Conservation (phyloP, 176 grass and related monocot species). For the Guadua angustifolia region DNA sequence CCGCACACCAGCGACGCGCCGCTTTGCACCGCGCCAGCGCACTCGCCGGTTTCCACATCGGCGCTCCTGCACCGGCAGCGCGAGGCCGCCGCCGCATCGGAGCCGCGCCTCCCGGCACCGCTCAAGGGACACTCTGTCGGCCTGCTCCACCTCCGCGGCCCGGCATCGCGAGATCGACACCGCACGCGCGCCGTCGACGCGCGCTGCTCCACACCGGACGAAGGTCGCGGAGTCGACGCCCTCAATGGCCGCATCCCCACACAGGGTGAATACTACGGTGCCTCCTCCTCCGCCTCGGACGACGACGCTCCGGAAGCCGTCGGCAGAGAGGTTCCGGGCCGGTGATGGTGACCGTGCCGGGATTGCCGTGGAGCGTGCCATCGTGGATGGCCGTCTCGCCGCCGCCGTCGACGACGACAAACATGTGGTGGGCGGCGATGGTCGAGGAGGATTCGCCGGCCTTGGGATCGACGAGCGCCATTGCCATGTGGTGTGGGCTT, state of each 20-base stretch:
- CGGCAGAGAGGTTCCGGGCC: constrained; percentile 51
- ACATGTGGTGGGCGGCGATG: constrained; percentile 16
- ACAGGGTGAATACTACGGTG: constrained; percentile 40
- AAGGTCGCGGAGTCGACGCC: constrained; percentile 43
- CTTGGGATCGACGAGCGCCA: constrained; percentile 43
- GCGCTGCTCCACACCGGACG: constrained; percentile 48
- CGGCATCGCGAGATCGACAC: constrained; percentile 57
- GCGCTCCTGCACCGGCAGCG: constrained; percentile 50
- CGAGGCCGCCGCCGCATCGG: constrained; percentile 43
- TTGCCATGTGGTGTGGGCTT: constrained; percentile 27
- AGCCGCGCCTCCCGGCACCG: constrained; percentile 50
- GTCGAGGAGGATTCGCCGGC: constrained; percentile 33
- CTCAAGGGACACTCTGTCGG: constrained; percentile 47
- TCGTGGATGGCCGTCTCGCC: constrained; percentile 58
- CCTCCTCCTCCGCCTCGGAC: constrained; percentile 45
- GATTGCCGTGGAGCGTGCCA: constrained; percentile 45
- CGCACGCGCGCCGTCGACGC: constrained; percentile 46
- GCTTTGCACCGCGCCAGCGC: constrained; percentile 44
- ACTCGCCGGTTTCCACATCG: constrained; percentile 62
- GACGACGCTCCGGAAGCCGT: constrained; percentile 46
- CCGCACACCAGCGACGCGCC: constrained; percentile 60
- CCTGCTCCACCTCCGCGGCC: constrained; percentile 52
- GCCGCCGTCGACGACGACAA: constrained; percentile 56
- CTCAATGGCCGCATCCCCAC: constrained; percentile 50
- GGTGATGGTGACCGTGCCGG: constrained; percentile 56